Evolutionary conservation across 2,329 filamentous ascomycete genomes (phyloP).

Genomic region (Curvularia sp.): DNA sequence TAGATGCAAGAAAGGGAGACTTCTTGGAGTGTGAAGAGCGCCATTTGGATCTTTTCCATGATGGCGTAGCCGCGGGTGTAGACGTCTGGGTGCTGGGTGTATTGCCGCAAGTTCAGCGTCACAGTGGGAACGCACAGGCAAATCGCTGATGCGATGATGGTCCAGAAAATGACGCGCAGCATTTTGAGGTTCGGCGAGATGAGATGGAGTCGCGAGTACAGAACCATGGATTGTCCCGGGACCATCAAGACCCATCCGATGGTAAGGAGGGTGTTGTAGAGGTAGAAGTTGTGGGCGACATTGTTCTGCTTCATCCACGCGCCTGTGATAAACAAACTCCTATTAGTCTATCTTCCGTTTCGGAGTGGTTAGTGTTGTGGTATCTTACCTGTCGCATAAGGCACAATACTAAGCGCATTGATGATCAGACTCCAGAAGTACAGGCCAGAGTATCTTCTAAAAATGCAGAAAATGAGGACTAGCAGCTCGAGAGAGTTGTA

Average conservation of each 20-base stretch:
- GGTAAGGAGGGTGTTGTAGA: slow-evolving; percentile 48
- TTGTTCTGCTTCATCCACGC: slow-evolving; percentile 12
- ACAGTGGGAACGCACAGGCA: slow-evolving; percentile 59
- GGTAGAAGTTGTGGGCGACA: slow-evolving; percentile 19
- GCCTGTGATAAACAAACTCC: neutral
- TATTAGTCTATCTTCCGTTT: slow-evolving; percentile 1
- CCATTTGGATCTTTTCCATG: slow-evolving; percentile 52
- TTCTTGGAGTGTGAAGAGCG: slow-evolving; percentile 51
- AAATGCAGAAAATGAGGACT: slow-evolving; percentile 24
- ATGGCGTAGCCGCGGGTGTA: slow-evolving; percentile 24
- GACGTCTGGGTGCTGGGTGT: slow-evolving; percentile 13
- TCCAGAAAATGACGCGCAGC: slow-evolving; percentile 54
- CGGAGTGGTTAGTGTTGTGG: no score
- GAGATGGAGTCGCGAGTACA: slow-evolving; percentile 60
- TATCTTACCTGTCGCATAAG: slow-evolving; percentile 15
- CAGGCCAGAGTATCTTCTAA: slow-evolving; percentile 24
- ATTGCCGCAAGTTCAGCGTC: slow-evolving; percentile 40
- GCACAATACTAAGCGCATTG: slow-evolving; percentile 18
- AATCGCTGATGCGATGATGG: slow-evolving; percentile 57
- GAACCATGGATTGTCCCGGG: slow-evolving; percentile 64
- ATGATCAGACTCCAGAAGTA: slow-evolving; percentile 28
- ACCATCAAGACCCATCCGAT: slow-evolving; percentile 65
- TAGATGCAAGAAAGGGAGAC: slow-evolving; percentile 53
- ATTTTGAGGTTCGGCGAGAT: slow-evolving; percentile 12
- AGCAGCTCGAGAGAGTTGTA: slow-evolving; percentile 33